phyloP scores from a whole-genome alignment of 2,329 filamentous ascomycete species.

The Elsinoe perseae region DNA sequence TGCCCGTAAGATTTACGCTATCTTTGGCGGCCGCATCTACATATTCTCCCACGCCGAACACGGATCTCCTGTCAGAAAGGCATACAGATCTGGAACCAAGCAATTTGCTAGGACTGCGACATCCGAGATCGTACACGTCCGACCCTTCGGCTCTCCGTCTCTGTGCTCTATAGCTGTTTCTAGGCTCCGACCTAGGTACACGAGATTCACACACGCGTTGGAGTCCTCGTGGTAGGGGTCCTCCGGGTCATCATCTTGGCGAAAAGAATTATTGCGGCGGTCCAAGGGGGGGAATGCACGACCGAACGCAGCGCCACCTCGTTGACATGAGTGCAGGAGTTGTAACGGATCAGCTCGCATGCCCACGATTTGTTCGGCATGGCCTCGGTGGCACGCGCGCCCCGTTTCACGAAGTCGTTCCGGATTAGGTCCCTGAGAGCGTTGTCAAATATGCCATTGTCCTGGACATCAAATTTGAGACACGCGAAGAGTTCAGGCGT shows the following conservation, averaged over 20 bases:
- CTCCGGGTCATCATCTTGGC: neutral
- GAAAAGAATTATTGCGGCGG: neutral
- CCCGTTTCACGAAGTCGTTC: neutral
- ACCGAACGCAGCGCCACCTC: constrained; percentile 9
- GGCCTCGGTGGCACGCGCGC: no score
- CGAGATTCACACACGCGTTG: neutral
- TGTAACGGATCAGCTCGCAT: constrained; percentile 7
- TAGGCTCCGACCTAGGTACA: neutral
- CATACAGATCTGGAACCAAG: neutral
- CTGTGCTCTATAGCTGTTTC: no score
- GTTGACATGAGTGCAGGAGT: constrained; percentile 20
- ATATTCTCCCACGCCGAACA: neutral
- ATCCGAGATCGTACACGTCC: neutral
- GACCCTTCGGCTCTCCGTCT: neutral
- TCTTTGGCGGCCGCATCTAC: neutral
- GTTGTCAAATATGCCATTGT: no score
- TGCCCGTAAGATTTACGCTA: neutral
- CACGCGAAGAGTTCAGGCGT: no score
- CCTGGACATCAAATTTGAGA: no score
- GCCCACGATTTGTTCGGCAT: neutral
- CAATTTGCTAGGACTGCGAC: neutral
- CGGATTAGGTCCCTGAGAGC: neutral
- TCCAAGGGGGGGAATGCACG: neutral
- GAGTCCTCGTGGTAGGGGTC: neutral
- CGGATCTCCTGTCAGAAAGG: neutral